phyloP scores from a whole-genome alignment of 163 green algal species.

The Prototheca cutis region DNA sequence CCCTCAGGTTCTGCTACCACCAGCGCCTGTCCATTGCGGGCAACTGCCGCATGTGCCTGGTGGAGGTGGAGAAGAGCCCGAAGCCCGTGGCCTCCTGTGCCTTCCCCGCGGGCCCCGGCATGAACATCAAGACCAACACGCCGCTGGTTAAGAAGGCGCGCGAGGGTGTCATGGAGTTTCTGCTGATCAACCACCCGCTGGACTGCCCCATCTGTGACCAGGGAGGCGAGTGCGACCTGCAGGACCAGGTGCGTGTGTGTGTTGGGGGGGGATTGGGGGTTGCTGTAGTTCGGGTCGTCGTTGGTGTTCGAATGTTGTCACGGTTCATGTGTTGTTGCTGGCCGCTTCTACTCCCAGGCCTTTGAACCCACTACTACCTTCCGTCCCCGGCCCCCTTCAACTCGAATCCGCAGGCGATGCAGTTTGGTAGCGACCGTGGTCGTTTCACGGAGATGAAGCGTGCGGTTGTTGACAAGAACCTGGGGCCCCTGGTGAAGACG shows the following conservation, averaged over 20 bases:
- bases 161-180: slow-evolving; percentile 99
- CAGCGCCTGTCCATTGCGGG: slow-evolving; percentile 93
- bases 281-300: neutral
- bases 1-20: slow-evolving; percentile 95
- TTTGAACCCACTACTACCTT: too few species aligned
- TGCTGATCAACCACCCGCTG: slow-evolving; percentile 98
- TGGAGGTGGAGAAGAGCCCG: slow-evolving; percentile 95
- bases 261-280: neutral
- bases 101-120: slow-evolving; percentile 88
- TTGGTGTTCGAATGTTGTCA: too few species aligned
- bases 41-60: slow-evolving; percentile 99
- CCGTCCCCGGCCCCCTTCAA: too few species aligned
- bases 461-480: slow-evolving; percentile 91
- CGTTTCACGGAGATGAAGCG: slow-evolving; percentile 92
- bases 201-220: slow-evolving; percentile 99
- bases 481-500: slow-evolving; percentile 95
- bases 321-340: too few species aligned
- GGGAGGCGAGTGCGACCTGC: slow-evolving; percentile 97
- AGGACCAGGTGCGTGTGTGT: slow-evolving; percentile 52
- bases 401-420: slow-evolving; percentile 72
- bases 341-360: too few species aligned
- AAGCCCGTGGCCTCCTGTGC: slow-evolving; percentile 98
- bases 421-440: slow-evolving; percentile 85
- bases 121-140: slow-evolving; percentile 96
- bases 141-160: slow-evolving; percentile 94